These are phyloP conservation scores for Pseudogymnoascus sp. DNA, from an alignment of 2,329 filamentous ascomycete genomes.

Conservation along the genomic window DNA sequence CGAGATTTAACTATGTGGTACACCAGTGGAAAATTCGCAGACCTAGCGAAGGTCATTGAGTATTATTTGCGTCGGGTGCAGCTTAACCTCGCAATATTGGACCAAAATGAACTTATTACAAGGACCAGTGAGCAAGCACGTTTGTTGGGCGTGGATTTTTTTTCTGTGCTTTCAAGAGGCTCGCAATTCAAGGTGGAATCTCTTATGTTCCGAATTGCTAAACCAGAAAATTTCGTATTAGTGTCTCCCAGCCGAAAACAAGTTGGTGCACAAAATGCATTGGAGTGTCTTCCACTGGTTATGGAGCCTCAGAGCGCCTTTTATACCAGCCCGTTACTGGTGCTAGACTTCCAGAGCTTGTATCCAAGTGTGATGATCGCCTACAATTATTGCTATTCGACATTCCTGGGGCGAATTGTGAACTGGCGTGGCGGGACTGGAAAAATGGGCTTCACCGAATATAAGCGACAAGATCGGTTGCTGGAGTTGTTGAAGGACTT, in stretches of 20 bases:
- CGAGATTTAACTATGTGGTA: slow-evolving; percentile 79
- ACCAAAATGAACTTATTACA: slow-evolving; percentile 79
- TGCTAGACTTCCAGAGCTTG: slow-evolving; percentile 91
- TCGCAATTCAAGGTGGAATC: slow-evolving; percentile 99
- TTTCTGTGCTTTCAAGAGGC: slow-evolving; percentile 87
- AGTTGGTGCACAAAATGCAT: slow-evolving; percentile 85
- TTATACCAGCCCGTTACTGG: slow-evolving; percentile 81
- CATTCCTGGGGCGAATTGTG: slow-evolving; percentile 78
- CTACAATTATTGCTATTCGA: slow-evolving; percentile 98
- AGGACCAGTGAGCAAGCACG: slow-evolving; percentile 92
- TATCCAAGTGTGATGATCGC: slow-evolving; percentile 99
- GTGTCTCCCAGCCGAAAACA: slow-evolving; percentile 87
- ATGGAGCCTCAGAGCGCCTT: slow-evolving; percentile 97
- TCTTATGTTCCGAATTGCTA: slow-evolving; percentile 96
- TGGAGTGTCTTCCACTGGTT: slow-evolving; percentile 89
- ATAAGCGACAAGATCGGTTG: slow-evolving; percentile 67
- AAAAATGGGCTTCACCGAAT: slow-evolving; percentile 92
- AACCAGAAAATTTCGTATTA: slow-evolving; percentile 88
- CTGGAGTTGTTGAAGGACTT: slow-evolving; percentile 73
- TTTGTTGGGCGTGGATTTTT: slow-evolving; percentile 90
- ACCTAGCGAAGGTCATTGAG: slow-evolving; percentile 66
- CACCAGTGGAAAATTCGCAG: slow-evolving; percentile 55
- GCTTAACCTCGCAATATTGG: slow-evolving; percentile 83
- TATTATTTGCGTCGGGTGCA: slow-evolving; percentile 72
- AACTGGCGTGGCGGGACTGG: slow-evolving; percentile 77